Percentiles rank a stretch among this genome's conserved stretches.
Evolutionary conservation across 495 filamentous ascomycete species (phyloP).

Genomic region (Entonaema liquescens): DNA sequence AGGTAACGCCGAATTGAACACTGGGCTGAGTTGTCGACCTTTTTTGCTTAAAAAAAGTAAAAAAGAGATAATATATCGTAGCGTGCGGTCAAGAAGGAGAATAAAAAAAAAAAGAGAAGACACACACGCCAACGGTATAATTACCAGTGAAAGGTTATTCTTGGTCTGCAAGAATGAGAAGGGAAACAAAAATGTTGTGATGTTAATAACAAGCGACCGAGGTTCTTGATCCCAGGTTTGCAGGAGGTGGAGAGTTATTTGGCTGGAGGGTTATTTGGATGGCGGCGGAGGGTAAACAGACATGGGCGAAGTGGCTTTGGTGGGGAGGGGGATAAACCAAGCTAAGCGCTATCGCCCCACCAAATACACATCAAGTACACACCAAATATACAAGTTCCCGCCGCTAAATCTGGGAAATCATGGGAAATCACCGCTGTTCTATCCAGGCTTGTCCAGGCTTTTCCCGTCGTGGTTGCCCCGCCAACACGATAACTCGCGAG

Average conservation of each 20-base stretch:
- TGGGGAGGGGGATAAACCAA: conserved; percentile 27
- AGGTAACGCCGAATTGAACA: neutral
- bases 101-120: neutral
- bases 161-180: conserved; percentile 9
- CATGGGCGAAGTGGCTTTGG: conserved; percentile 18
- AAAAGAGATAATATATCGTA: conserved; percentile 1
- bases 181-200: conserved; percentile 11
- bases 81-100: neutral
- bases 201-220: neutral
- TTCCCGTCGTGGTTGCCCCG: conserved; percentile 26
- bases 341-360: neutral
- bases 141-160: conserved; percentile 4
- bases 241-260: conserved; percentile 40
- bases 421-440: conserved; percentile 1
- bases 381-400: conserved; percentile 26
- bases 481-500: conserved; percentile 21
- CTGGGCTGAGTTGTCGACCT: conserved; percentile 3
- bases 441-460: conserved; percentile 23
- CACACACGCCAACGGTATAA: conserved; percentile 7
- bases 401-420: conserved; percentile 20
- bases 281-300: conserved; percentile 38
- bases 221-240: conserved; percentile 21
- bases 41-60: neutral
- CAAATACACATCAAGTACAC: neutral
- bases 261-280: conserved; percentile 37